These are phyloP conservation scores for Penicillium sp. DNA, from an alignment of 2,329 filamentous ascomycete species.

Conservation along the genomic window DNA sequence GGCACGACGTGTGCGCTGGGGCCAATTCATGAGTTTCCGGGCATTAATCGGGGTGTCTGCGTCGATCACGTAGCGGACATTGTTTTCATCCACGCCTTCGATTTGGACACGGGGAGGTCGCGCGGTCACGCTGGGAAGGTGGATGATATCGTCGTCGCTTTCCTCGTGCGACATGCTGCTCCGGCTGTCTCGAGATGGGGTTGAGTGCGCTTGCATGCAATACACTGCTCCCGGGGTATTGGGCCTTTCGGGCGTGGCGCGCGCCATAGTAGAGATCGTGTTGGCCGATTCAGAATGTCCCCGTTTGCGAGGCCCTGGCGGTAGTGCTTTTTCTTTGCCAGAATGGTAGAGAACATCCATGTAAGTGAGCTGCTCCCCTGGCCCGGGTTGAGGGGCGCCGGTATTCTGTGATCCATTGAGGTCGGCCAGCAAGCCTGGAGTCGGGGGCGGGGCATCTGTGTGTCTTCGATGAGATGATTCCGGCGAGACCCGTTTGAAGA, in stretches of 20 bases:
- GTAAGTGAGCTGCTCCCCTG: constrained; percentile 24
- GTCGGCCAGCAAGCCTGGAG: constrained; percentile 26
- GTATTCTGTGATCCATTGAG: constrained; percentile 11
- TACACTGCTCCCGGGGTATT: constrained; percentile 25
- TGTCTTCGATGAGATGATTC: constrained; percentile 28
- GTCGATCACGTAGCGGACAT: constrained; percentile 30
- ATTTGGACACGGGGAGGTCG: constrained; percentile 26
- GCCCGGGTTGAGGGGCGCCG: neutral
- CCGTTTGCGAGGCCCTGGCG: constrained; percentile 5
- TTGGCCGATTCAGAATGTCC: constrained; percentile 11
- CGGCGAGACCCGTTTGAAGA: constrained; percentile 17
- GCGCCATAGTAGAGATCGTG: constrained; percentile 7
- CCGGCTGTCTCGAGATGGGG: constrained; percentile 18
- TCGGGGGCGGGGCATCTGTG: constrained; percentile 38
- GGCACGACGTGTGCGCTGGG: constrained; percentile 16
- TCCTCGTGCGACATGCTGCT: constrained; percentile 23
- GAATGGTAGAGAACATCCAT: constrained; percentile 27
- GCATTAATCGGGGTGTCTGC: constrained; percentile 23
- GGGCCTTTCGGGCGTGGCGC: constrained; percentile 8
- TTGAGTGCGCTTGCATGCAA: constrained; percentile 32
- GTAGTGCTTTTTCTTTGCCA: constrained; percentile 14
- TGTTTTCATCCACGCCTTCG: constrained; percentile 32
- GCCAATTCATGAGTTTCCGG: constrained; percentile 31
- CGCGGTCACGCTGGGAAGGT: constrained; percentile 27
- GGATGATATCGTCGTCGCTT: constrained; percentile 34